A percentile compares a stretch with the other conserved stretches of the same genome.
phyloP scores from a whole-genome alignment of 208 protist genomes.

The Trypanosoma conorhini region DNA sequence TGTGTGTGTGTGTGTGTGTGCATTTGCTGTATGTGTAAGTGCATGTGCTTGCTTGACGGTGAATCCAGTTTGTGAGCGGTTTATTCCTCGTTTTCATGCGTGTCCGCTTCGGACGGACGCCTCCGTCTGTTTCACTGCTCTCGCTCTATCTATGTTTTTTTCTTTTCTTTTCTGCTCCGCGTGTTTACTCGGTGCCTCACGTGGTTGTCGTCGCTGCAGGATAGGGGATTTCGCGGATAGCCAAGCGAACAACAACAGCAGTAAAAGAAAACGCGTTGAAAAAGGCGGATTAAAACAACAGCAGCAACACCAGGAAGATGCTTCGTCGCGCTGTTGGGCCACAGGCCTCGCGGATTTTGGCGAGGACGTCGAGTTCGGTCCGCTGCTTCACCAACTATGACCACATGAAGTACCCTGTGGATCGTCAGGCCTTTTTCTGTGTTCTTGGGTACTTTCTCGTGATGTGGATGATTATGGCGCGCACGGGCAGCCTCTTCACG shows the following conservation, averaged over 20 bases:
- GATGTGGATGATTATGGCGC: conserved; percentile 72
- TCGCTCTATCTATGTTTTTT: conserved; percentile 4
- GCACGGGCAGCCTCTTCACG: conserved; percentile 53
- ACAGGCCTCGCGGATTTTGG: conserved; percentile 32
- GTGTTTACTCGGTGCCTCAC: neutral
- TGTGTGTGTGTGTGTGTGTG: no score
- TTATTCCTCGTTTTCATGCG: no score
- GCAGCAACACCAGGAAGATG: conserved; percentile 34
- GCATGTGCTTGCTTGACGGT: neutral
- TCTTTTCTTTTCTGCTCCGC: neutral
- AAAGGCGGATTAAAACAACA: conserved; percentile 16
- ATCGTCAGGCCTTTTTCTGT: conserved; percentile 37
- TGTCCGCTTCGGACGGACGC: no score
- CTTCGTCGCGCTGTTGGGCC: conserved; percentile 71
- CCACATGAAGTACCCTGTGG: conserved; percentile 83
- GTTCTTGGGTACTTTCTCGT: conserved; percentile 74
- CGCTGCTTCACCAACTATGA: conserved; percentile 81
- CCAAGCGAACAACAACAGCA: neutral
- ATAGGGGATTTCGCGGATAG: neutral
- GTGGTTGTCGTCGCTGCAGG: neutral
- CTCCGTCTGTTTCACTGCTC: neutral
- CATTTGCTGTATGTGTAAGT: neutral
- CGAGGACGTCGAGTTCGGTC: conserved; percentile 26
- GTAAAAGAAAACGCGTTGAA: conserved; percentile 5
- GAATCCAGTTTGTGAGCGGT: no score